Percentiles rank a stretch among this genome's conserved stretches.
These are phyloP conservation scores for Torulaspora gathmanii DNA, from an alignment of 805 yeast species.

Conservation along the genomic window DNA sequence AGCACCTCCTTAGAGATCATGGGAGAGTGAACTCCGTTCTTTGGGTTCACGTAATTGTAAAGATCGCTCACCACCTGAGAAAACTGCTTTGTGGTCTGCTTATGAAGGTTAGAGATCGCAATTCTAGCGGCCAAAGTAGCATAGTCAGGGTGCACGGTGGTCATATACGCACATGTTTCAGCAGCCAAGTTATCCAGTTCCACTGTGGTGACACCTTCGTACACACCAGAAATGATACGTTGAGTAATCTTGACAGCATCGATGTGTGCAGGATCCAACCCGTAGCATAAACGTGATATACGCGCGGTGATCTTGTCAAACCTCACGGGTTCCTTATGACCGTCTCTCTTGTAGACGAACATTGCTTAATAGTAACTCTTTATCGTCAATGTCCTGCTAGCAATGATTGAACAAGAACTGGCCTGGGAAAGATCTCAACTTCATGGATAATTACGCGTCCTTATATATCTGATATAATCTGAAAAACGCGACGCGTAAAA, in stretches of 20 bases:
- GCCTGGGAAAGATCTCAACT: neutral
- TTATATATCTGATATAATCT: constrained; percentile 2
- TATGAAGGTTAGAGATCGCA: constrained; percentile 90
- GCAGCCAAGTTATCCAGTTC: constrained; percentile 85
- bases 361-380: constrained; percentile 36
- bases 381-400: too few relatives aligned
- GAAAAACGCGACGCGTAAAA: constrained; percentile 7
- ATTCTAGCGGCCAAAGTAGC: constrained; percentile 93
- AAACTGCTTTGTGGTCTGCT: constrained; percentile 84
- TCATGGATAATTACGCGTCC: constrained; percentile 1
- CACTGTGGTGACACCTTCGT: constrained; percentile 92
- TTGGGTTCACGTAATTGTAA: constrained; percentile 76
- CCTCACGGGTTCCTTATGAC: constrained; percentile 89
- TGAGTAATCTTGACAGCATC: constrained; percentile 96
- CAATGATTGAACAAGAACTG: too few relatives aligned
- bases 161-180: constrained; percentile 96
- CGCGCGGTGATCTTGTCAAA: constrained; percentile 96
- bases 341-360: constrained; percentile 90
- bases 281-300: constrained; percentile 89
- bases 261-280: constrained; percentile 84
- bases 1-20: constrained; percentile 66
- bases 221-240: constrained; percentile 91
- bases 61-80: constrained; percentile 71
- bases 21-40: constrained; percentile 61
- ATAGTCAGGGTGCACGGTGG: constrained; percentile 96